Percentiles rank a stretch among this genome's conserved stretches.
Conservation (phyloP, 2,329 filamentous ascomycete genomes). For the Leptoxyphium fumago region DNA sequence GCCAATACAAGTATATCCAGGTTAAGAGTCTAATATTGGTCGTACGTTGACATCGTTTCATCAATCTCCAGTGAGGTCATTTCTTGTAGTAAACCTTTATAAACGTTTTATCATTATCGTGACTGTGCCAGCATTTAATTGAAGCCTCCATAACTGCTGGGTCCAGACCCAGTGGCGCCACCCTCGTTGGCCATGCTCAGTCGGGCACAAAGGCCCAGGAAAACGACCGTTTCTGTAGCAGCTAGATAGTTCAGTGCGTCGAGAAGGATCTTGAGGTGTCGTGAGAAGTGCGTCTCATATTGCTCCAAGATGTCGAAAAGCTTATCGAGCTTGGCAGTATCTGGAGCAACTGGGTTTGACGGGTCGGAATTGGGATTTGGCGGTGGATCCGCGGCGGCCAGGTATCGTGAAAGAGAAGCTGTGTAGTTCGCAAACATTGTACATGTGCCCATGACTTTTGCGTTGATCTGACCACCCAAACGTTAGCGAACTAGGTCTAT, state of each 20-base stretch:
- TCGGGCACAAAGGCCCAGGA: conserved; percentile 73
- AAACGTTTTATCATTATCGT: too few relatives aligned
- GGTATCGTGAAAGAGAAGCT: conserved; percentile 67
- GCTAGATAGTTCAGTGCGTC: conserved; percentile 95
- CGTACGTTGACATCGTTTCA: too few relatives aligned
- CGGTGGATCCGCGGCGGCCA: conserved; percentile 63
- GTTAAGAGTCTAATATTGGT: too few relatives aligned
- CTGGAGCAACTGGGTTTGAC: conserved; percentile 21
- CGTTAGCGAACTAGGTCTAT: not conserved
- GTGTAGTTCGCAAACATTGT: conserved; percentile 88
- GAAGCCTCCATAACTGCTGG: not conserved
- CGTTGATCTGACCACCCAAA: conserved; percentile 58
- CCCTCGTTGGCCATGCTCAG: conserved; percentile 71
- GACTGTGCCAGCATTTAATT: too few relatives aligned
- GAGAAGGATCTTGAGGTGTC: conserved; percentile 83
- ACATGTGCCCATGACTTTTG: conserved; percentile 92
- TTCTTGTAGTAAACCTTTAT: too few relatives aligned
- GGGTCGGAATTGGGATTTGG: conserved; percentile 13
- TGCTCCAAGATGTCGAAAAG: conserved; percentile 77
- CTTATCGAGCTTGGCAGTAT: conserved; percentile 51
- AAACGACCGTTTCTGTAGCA: conserved; percentile 88
- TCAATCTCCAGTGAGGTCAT: too few relatives aligned
- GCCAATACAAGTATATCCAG: too few relatives aligned
- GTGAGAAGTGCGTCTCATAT: conserved; percentile 85
- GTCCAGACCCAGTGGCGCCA: conserved; percentile 8